Evolutionary conservation across 2,329 filamentous ascomycete species (phyloP).

Genomic region (Epichloe aotearoae): DNA sequence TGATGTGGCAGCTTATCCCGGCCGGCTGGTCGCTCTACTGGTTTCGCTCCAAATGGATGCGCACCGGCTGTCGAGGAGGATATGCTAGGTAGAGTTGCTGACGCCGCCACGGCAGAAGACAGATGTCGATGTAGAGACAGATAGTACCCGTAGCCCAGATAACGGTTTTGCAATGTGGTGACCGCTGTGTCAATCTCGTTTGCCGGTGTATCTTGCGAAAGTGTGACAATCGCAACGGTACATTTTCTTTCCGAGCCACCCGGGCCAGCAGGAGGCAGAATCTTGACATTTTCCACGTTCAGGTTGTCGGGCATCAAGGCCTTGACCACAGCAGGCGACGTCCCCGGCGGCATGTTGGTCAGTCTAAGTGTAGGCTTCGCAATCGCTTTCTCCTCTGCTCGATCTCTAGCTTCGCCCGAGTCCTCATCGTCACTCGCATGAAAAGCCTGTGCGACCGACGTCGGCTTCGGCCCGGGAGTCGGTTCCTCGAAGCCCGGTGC

Average conservation of each 20-base stretch:
- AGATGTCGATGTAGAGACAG: slow-evolving; percentile 70
- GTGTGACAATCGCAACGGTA: slow-evolving; percentile 63
- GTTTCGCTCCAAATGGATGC: slow-evolving; percentile 68
- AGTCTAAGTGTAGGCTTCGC: slow-evolving; percentile 51
- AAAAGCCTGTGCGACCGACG: slow-evolving; percentile 57
- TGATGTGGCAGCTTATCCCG: slow-evolving; percentile 20
- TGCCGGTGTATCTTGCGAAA: slow-evolving; percentile 67
- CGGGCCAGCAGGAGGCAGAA: slow-evolving; percentile 38
- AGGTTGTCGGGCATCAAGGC: slow-evolving; percentile 46
- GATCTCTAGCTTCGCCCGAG: slow-evolving; percentile 26
- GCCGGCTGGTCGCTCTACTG: slow-evolving; percentile 32
- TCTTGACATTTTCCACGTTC: slow-evolving; percentile 59
- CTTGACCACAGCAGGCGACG: slow-evolving; percentile 46
- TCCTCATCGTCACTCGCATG: slow-evolving; percentile 51
- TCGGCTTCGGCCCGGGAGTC: slow-evolving; percentile 25
- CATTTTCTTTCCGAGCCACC: slow-evolving; percentile 53
- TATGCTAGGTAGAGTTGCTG: slow-evolving; percentile 1
- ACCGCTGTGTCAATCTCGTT: slow-evolving; percentile 74
- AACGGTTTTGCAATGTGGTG: slow-evolving; percentile 65
- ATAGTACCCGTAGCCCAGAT: slow-evolving; percentile 75
- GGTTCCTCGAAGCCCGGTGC: slow-evolving; percentile 26
- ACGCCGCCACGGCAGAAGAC: slow-evolving; percentile 47
- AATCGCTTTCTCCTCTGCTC: slow-evolving; percentile 44
- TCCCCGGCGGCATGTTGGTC: slow-evolving; percentile 46
- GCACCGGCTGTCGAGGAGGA: slow-evolving; percentile 28